Evolutionary conservation across 768 basidiomycete species (phyloP).

Genomic region (Russula griseocarnosa): DNA sequence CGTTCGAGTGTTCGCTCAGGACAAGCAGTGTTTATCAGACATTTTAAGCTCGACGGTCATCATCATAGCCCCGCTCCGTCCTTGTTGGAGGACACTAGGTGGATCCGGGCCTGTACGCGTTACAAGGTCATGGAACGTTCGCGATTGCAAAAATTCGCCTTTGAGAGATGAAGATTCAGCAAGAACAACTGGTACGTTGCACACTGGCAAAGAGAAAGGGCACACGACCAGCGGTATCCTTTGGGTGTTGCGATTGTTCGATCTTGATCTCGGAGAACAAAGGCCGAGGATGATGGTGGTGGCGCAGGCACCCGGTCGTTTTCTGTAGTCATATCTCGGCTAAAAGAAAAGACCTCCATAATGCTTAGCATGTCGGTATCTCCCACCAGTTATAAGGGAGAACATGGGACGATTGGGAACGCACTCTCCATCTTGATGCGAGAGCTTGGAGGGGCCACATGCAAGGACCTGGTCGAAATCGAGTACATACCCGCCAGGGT

Average conservation of each 20-base stretch:
- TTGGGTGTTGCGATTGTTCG: slow-evolving; percentile 49
- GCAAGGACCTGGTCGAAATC: slow-evolving; percentile 52
- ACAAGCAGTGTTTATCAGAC: not conserved
- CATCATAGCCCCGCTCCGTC: slow-evolving; percentile 79
- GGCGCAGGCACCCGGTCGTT: slow-evolving; percentile 20
- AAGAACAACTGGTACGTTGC: not conserved
- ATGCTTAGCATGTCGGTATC: slow-evolving; percentile 52
- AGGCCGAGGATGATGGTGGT: slow-evolving; percentile 36
- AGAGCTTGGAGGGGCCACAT: slow-evolving; percentile 1
- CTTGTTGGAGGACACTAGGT: slow-evolving; percentile 82
- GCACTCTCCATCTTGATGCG: slow-evolving; percentile 38
- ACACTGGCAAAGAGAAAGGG: slow-evolving; percentile 20
- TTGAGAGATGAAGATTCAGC: slow-evolving; percentile 12
- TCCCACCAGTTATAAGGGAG: slow-evolving; percentile 82
- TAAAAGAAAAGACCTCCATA: not conserved
- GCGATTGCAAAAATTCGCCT: slow-evolving; percentile 69
- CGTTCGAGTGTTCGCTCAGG: too few species aligned
- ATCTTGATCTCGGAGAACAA: slow-evolving; percentile 61
- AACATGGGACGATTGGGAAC: slow-evolving; percentile 76
- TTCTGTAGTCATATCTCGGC: slow-evolving; percentile 34
- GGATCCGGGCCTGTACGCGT: slow-evolving; percentile 68
- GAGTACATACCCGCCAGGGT: slow-evolving; percentile 70
- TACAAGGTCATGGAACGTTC: slow-evolving; percentile 82
- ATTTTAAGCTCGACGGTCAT: slow-evolving; percentile 36
- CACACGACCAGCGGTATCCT: slow-evolving; percentile 70